Conservation (phyloP, 2,329 filamentous ascomycete genomes). For the Pseudonectria foliicola region DNA sequence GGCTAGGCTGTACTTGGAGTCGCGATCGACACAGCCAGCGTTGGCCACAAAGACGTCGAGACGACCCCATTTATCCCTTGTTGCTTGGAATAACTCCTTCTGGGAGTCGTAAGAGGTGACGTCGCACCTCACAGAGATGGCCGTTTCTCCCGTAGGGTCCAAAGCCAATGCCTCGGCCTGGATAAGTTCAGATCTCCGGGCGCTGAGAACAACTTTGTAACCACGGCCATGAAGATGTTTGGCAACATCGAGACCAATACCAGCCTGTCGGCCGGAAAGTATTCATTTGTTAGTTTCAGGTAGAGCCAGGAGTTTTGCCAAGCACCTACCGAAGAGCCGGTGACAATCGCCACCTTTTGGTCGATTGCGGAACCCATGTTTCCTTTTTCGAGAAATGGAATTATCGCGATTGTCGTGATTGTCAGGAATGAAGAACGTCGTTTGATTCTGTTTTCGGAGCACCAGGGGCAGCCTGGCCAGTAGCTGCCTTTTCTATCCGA, state of each 20-base stretch:
- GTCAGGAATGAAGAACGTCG: too few relatives aligned
- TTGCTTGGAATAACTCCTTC: constrained; percentile 2
- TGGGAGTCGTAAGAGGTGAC: constrained; percentile 3
- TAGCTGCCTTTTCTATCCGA: too few relatives aligned
- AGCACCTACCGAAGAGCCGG: constrained; percentile 2
- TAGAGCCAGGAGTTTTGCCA: neutral
- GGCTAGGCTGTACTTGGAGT: constrained; percentile 4
- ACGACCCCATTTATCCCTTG: constrained; percentile 5
- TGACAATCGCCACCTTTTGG: constrained; percentile 4
- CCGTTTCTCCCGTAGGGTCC: constrained; percentile 1
- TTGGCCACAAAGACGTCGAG: constrained; percentile 2
- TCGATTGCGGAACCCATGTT: constrained; percentile 1
- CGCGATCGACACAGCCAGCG: constrained; percentile 2
- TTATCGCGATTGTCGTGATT: too few relatives aligned
- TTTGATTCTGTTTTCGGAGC: too few relatives aligned
- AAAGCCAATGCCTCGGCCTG: constrained; percentile 1
- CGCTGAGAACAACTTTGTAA: constrained; percentile 3
- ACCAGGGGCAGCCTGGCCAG: too few relatives aligned
- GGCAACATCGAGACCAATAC: constrained; percentile 3
- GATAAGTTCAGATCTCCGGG: constrained; percentile 1
- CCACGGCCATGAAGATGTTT: constrained; percentile 3
- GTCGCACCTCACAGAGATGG: constrained; percentile 2
- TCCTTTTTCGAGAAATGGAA: too few relatives aligned
- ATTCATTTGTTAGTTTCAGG: neutral
- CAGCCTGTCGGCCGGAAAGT: neutral